Evolutionary conservation across 768 basidiomycete genomes (phyloP), one percentile per base, ranked within the genome.

Genomic region (Fomitopsis serialis): DNA sequence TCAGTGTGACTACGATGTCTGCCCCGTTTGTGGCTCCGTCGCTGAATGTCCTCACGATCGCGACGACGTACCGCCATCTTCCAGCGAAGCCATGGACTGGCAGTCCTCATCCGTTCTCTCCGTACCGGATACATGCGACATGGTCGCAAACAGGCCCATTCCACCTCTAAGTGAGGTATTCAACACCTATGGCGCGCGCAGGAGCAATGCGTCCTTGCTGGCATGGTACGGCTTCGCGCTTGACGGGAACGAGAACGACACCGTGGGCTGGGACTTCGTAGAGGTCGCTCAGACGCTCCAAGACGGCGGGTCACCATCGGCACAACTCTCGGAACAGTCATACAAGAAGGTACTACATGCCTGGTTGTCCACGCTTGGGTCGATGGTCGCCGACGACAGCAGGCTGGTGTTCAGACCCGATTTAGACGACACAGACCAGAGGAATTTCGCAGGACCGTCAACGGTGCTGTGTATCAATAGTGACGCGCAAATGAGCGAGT

Each of bases 201-300:
- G 73, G 2, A 54, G 66, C 7, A 77, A 77, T 61, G 70, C 72
- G 13, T 54, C 69, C 25, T 66, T 77, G 4, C 59, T 73, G 21
- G 65, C 59, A 21, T 64, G 69, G 9, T 77, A 77, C 59, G 75
- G 75, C 5, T 77, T 77, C 58, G 37, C 61, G 29, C 64, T 76
- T 34, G 74, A 74, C 17, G 72, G 65, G 13, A 72, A 72, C 55
- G 68, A 69, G 46, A 57, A 61, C 48, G 72, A 75, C 44, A 27
- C 54, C 22, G 53, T 67, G 12, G 56, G 59, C 3, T 63, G 61
- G 53, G 58, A 52, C 13, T 45, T 55, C 50, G 47, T 55, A 11
- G 53, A 54, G n/a, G 34, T 49, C n/a, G 59, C 47, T 17, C 17
- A 45, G 1, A 49, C 45, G 17, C 24, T 40, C 19, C 4, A 40